Percentiles rank a stretch among this genome's conserved stretches.
phyloP scores from a whole-genome alignment of 352 stramenopile species.

The Globisporangium alternatum region DNA sequence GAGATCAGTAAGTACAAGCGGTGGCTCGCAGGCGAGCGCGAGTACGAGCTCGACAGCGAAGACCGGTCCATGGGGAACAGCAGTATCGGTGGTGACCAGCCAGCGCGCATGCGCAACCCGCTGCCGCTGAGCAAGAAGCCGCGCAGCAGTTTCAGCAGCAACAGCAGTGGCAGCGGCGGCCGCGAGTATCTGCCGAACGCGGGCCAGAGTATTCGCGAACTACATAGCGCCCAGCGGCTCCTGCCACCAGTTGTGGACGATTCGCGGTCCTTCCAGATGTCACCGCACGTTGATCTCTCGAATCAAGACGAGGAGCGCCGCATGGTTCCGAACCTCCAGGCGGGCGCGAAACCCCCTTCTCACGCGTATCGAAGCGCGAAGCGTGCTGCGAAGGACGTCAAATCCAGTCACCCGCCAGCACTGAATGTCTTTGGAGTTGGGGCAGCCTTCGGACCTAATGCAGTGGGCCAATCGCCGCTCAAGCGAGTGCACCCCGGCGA shows the following conservation, averaged over 20 bases:
- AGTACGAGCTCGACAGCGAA: slow-evolving; percentile 24
- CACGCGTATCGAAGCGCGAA: slow-evolving; percentile 24
- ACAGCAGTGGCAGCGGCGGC: background rate
- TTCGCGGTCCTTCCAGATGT: background rate
- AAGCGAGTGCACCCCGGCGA: slow-evolving; percentile 3
- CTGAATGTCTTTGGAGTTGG: background rate
- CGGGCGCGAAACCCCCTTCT: slow-evolving; percentile 11
- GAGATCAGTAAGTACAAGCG: slow-evolving; percentile 28
- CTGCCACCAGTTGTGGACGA: background rate
- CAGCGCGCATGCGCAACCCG: slow-evolving; percentile 17
- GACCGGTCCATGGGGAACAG: slow-evolving; percentile 28
- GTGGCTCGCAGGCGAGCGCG: slow-evolving; percentile 23
- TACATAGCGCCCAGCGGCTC: background rate
- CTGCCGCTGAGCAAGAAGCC: slow-evolving; percentile 4
- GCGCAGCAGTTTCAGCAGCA: slow-evolving; percentile 6
- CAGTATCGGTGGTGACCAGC: slow-evolving; percentile 18
- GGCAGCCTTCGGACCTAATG: slow-evolving; percentile 1
- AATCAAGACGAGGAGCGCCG: background rate
- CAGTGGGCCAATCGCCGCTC: background rate
- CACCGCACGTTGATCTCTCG: background rate
- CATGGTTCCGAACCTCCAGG: slow-evolving; percentile 7
- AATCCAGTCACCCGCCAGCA: background rate
- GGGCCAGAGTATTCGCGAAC: slow-evolving; percentile 1
- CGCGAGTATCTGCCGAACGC: slow-evolving; percentile 8
- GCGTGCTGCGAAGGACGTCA: slow-evolving; percentile 49